Evolutionary conservation across 73 alveolate genomes (phyloP).

Genomic region (Paraurostyla sp.): DNA sequence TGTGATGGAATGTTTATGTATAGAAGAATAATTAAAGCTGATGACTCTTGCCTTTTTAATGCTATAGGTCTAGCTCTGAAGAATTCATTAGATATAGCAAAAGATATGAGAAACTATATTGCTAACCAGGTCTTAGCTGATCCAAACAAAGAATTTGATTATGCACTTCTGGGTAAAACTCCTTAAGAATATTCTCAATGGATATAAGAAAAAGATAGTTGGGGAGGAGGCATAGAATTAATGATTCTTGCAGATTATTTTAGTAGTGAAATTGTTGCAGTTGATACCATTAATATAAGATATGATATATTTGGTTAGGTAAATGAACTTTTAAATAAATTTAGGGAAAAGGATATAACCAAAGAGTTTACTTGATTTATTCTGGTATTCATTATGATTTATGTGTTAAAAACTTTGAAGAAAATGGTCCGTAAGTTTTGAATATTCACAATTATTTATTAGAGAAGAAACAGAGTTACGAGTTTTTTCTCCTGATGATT

Average conservation of each 20-base stretch:
- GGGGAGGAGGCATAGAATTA: slow-evolving; percentile 98
- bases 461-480: slow-evolving; percentile 72
- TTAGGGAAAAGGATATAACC: slow-evolving; percentile 58
- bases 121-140: slow-evolving; percentile 71
- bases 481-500: slow-evolving; percentile 79
- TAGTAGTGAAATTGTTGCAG: slow-evolving; percentile 82
- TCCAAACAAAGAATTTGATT: slow-evolving; percentile 75
- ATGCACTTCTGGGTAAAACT: slow-evolving; percentile 78
- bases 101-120: slow-evolving; percentile 78
- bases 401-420: slow-evolving; percentile 69
- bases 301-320: slow-evolving; percentile 88
- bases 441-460: neutral
- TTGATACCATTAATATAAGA: slow-evolving; percentile 79
- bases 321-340: neutral
- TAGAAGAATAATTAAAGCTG: slow-evolving; percentile 89
- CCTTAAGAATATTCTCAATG: slow-evolving; percentile 83
- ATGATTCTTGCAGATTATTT: slow-evolving; percentile 83
- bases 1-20: slow-evolving; percentile 69
- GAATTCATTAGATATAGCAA: slow-evolving; percentile 64
- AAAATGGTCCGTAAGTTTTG: slow-evolving; percentile 71
- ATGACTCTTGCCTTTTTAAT: slow-evolving; percentile 93
- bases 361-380: slow-evolving; percentile 88
- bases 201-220: slow-evolving; percentile 80
- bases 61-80: slow-evolving; percentile 85
- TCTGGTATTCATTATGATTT: slow-evolving; percentile 96